A percentile compares a stretch with the other conserved stretches of the same genome.
These are phyloP conservation scores for Sporothrix pallida DNA, from an alignment of 2,329 filamentous ascomycete species.

Conservation along the genomic window DNA sequence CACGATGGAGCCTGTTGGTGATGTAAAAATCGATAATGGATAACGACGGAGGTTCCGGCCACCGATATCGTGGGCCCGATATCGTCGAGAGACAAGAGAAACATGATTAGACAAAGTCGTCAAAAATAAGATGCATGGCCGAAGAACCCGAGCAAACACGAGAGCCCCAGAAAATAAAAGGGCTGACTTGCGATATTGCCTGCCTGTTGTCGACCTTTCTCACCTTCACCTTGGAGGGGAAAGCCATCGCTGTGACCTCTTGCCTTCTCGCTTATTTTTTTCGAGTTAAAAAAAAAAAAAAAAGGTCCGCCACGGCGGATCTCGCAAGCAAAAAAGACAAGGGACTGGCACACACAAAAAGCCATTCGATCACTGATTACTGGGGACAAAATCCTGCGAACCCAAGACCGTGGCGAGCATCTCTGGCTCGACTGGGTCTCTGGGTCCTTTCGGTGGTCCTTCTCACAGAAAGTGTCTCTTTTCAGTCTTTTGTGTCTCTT, in stretches of 20 bases:
- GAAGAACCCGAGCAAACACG: slow-evolving; percentile 15
- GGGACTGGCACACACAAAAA: not conserved
- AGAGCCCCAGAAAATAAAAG: not conserved
- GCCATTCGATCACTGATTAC: not conserved
- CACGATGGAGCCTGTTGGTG: not conserved
- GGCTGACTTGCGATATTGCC: not conserved
- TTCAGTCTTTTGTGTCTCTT: not conserved
- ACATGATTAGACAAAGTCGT: not conserved
- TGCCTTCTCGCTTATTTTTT: not conserved
- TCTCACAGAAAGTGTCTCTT: not conserved
- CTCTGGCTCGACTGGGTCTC: not conserved
- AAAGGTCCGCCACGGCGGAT: slow-evolving; percentile 23
- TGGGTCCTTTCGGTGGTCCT: not conserved
- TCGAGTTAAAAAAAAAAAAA: not conserved
- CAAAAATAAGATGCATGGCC: not conserved
- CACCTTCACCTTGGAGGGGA: not conserved
- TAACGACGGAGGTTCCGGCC: not conserved
- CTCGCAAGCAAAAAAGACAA: not conserved
- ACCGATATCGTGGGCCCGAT: not conserved
- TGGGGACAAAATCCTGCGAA: slow-evolving; percentile 27
- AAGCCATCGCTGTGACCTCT: slow-evolving; percentile 23
- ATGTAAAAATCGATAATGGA: not conserved
- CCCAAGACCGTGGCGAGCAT: slow-evolving; percentile 34
- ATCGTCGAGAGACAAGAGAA: not conserved
- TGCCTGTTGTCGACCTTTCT: not conserved